phyloP scores from a whole-genome alignment of 345 rosid species.

The Brassica carinata region DNA sequence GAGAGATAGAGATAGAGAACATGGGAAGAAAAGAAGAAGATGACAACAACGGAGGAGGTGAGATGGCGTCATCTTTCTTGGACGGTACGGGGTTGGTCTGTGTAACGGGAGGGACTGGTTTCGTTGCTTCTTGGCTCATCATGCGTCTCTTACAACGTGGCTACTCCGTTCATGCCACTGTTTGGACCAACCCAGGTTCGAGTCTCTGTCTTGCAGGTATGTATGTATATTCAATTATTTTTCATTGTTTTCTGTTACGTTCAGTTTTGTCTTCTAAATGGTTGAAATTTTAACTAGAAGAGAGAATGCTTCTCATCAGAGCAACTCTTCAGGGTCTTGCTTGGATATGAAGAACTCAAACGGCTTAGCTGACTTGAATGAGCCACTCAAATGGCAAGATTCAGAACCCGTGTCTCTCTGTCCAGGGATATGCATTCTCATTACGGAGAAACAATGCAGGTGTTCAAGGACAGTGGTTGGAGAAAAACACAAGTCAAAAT shows the following conservation, averaged over 20 bases:
- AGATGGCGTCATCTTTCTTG: constrained; percentile 29
- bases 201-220: no score
- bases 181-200: constrained; percentile 44
- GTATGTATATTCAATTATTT: no score
- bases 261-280: background rate
- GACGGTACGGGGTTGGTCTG: constrained; percentile 47
- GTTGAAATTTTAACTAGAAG: constrained; percentile 34
- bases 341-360: constrained; percentile 33
- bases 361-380: constrained; percentile 53
- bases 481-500: constrained; percentile 40
- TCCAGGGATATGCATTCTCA: constrained; percentile 42
- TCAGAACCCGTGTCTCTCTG: constrained; percentile 34
- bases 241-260: no score
- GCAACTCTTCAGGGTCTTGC: constrained; percentile 41
- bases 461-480: constrained; percentile 40
- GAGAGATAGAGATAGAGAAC: constrained; percentile 10
- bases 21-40: constrained; percentile 36
- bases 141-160: constrained; percentile 56
- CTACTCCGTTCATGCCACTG: constrained; percentile 56
- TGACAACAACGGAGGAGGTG: constrained; percentile 17
- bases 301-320: constrained; percentile 20
- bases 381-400: constrained; percentile 50
- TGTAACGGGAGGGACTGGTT: constrained; percentile 64
- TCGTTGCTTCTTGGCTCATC: constrained; percentile 60
- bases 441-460: constrained; percentile 41